Percentiles rank a stretch among this genome's conserved stretches.
These are phyloP conservation scores for Eucalyptus paniculata DNA, from an alignment of 345 rosid genomes.

Conservation along the genomic window DNA sequence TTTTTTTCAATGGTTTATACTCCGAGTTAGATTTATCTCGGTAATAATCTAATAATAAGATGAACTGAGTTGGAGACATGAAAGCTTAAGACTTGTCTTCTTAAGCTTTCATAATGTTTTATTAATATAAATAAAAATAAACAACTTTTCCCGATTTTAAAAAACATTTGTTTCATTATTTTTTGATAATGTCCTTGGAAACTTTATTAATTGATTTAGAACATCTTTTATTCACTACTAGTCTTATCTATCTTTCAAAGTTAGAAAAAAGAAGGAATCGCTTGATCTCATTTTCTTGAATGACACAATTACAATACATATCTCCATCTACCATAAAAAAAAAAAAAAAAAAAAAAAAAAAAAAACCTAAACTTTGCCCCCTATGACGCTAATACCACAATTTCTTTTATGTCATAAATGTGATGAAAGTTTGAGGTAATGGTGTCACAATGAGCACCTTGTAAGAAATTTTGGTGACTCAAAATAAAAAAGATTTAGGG, in stretches of 20 bases:
- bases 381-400: fast-evolving
- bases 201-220: neutral
- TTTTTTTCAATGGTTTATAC: neutral
- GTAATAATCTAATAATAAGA: neutral
- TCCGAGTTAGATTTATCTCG: neutral
- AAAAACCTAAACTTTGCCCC: no score
- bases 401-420: no score
- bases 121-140: neutral
- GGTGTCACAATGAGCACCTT: neutral
- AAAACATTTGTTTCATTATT: neutral
- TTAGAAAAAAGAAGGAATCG: neutral
- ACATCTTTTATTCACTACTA: neutral
- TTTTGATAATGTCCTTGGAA: neutral
- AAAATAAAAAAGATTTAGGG: neutral
- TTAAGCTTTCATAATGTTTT: neutral
- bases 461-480: neutral
- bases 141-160: neutral
- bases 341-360: no score
- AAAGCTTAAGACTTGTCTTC: neutral
- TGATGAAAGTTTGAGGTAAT: neutral
- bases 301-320: neutral
- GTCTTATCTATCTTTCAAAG: neutral
- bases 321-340: no score
- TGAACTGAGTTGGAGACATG: neutral
- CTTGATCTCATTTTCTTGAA: neutral